Percentiles rank a stretch among this genome's conserved stretches.
Conservation (phyloP, 257 asterid species). For the Solanum clarkiae region DNA sequence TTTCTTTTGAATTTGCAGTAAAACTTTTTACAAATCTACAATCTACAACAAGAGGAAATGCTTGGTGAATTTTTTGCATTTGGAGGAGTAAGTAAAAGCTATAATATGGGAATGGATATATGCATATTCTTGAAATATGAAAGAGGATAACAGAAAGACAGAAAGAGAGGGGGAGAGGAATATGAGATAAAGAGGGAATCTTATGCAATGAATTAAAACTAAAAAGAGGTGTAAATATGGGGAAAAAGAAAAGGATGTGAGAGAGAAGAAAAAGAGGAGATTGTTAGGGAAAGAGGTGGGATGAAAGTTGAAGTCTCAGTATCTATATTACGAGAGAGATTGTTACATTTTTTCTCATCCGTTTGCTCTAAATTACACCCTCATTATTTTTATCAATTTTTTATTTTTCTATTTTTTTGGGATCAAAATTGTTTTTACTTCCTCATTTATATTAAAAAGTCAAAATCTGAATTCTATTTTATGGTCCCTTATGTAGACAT, state of each 20-base stretch:
- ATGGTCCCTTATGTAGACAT: no score
- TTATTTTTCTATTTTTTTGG: no score
- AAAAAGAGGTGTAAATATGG: neutral
- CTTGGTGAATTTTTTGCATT: neutral
- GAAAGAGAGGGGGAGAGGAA: neutral
- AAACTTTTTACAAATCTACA: neutral
- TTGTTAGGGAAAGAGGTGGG: neutral
- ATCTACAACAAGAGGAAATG: neutral
- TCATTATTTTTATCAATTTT: no score
- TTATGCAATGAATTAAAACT: neutral
- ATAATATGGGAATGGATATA: neutral
- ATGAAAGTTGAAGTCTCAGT: neutral
- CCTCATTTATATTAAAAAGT: no score
- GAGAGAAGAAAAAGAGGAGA: neutral
- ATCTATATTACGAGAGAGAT: no score
- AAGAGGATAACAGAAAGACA: neutral
- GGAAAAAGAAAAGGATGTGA: neutral
- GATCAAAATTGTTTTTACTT: no score
- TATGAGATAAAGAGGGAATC: neutral
- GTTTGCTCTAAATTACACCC: no score
- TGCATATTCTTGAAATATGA: constrained; percentile 2
- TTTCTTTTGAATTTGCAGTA: neutral
- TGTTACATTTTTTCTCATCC: no score
- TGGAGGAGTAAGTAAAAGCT: neutral
- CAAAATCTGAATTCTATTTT: no score